phyloP scores from a whole-genome alignment of 352 stramenopile species.

The Phytophthora gonapodyides region DNA sequence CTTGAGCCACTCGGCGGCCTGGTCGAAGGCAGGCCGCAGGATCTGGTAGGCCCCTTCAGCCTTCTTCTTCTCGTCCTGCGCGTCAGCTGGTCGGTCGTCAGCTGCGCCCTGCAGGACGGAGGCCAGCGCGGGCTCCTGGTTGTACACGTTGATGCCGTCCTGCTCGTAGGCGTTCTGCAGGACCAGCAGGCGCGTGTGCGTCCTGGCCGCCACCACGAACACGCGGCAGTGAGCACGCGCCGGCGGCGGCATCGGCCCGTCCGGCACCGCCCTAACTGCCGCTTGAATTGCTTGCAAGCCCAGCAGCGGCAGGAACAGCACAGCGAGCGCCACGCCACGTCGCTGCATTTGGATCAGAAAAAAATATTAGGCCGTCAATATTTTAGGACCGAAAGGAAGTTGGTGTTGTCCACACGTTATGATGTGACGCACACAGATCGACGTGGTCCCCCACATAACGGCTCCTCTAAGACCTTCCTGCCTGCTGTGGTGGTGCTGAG shows the following conservation, averaged over 20 bases:
- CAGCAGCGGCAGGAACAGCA: slow-evolving; percentile 19
- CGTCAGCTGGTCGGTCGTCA: background rate
- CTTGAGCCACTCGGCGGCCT: slow-evolving; percentile 45
- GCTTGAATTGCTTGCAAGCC: no score
- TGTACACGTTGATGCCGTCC: slow-evolving; percentile 51
- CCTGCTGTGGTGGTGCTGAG: background rate
- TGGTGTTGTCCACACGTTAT: slow-evolving; percentile 1
- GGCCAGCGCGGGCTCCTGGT: slow-evolving; percentile 38
- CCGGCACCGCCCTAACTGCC: background rate
- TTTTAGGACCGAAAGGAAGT: background rate
- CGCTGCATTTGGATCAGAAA: slow-evolving; percentile 21
- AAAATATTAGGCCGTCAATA: background rate
- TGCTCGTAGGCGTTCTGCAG: slow-evolving; percentile 57
- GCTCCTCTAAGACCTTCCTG: slow-evolving; percentile 22
- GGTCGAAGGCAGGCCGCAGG: slow-evolving; percentile 50
- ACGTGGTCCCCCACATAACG: slow-evolving; percentile 11
- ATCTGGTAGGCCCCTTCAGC: slow-evolving; percentile 45
- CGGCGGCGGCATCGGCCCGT: slow-evolving; percentile 23
- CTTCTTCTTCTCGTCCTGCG: slow-evolving; percentile 23
- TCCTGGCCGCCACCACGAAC: slow-evolving; percentile 47
- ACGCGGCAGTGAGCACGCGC: slow-evolving; percentile 53
- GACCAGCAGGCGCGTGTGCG: slow-evolving; percentile 52
- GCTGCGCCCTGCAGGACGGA: slow-evolving; percentile 28
- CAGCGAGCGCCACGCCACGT: slow-evolving; percentile 7
- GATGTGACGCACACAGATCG: slow-evolving; percentile 15